Evolutionary conservation across 1,284 basidiomycete species (phyloP).

Genomic region (Tilletia walkeri): DNA sequence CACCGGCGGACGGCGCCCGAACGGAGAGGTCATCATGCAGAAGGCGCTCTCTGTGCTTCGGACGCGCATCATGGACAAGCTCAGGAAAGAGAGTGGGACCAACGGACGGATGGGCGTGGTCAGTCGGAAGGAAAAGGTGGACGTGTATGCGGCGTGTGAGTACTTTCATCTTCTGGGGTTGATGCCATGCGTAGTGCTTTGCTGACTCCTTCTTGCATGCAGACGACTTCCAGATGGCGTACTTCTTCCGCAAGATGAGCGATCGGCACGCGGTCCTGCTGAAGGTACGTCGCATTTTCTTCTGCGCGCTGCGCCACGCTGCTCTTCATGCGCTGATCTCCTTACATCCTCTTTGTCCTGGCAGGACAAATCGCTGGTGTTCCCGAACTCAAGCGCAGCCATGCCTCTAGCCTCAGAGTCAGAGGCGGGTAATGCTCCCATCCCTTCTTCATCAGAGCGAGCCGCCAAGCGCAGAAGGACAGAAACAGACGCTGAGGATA

Average conservation of each 20-base stretch:
- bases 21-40: slow-evolving; percentile 6
- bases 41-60: slow-evolving; percentile 26
- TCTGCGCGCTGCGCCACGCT: neutral
- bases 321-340: neutral
- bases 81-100: slow-evolving; percentile 43
- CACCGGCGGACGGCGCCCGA: slow-evolving; percentile 17
- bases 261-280: slow-evolving; percentile 56
- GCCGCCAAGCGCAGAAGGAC: neutral
- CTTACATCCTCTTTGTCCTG: neutral
- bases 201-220: neutral
- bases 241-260: slow-evolving; percentile 55
- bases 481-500: neutral
- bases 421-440: slow-evolving; percentile 11
- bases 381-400: neutral
- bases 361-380: slow-evolving; percentile 2
- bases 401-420: neutral
- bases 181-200: slow-evolving; percentile 18
- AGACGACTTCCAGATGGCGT: slow-evolving; percentile 54
- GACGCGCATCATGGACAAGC: slow-evolving; percentile 50
- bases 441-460: neutral
- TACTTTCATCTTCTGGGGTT: slow-evolving; percentile 20
- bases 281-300: slow-evolving; percentile 34
- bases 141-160: slow-evolving; percentile 42
- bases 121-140: slow-evolving; percentile 52
- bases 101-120: slow-evolving; percentile 27